These are phyloP conservation scores for Basipetospora chlamydospora DNA, from an alignment of 2,329 filamentous ascomycete species.

Conservation along the genomic window DNA sequence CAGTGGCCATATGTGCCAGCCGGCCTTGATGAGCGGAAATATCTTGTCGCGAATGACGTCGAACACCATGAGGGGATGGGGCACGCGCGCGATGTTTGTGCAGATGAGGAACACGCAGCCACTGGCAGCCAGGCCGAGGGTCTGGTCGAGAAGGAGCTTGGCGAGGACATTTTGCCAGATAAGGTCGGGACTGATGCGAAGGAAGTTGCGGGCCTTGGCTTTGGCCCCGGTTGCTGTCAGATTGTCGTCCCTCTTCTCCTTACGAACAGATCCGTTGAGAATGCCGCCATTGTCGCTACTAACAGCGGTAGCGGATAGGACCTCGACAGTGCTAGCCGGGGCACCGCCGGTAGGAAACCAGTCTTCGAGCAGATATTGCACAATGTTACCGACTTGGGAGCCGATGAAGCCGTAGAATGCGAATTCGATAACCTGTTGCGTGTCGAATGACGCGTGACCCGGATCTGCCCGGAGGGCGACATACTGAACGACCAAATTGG, in stretches of 20 bases:
- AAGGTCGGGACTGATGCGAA: slow-evolving; percentile 14
- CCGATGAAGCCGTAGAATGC: slow-evolving; percentile 20
- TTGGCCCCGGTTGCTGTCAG: not conserved
- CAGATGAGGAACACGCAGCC: slow-evolving; percentile 19
- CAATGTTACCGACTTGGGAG: slow-evolving; percentile 20
- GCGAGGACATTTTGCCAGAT: slow-evolving; percentile 19
- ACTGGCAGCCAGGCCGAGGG: slow-evolving; percentile 19
- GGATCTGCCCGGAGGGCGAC: slow-evolving; percentile 11
- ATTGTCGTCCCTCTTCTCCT: slow-evolving; percentile 13
- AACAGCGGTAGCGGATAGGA: slow-evolving; percentile 9
- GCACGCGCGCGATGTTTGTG: slow-evolving; percentile 19
- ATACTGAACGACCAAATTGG: slow-evolving; percentile 17
- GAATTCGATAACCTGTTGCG: slow-evolving; percentile 21
- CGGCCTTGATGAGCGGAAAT: slow-evolving; percentile 17
- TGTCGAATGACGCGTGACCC: slow-evolving; percentile 13
- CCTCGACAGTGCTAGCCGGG: slow-evolving; percentile 8
- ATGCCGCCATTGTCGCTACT: slow-evolving; percentile 4
- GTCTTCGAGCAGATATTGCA: slow-evolving; percentile 20
- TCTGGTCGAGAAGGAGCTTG: slow-evolving; percentile 22
- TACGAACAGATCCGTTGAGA: slow-evolving; percentile 6
- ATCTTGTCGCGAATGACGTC: slow-evolving; percentile 15
- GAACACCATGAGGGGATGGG: slow-evolving; percentile 12
- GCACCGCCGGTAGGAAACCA: slow-evolving; percentile 16
- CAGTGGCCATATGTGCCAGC: slow-evolving; percentile 22
- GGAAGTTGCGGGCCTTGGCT: slow-evolving; percentile 7